Evolutionary conservation across 208 protist genomes (phyloP).

Genomic region (Leishmania braziliensis): DNA sequence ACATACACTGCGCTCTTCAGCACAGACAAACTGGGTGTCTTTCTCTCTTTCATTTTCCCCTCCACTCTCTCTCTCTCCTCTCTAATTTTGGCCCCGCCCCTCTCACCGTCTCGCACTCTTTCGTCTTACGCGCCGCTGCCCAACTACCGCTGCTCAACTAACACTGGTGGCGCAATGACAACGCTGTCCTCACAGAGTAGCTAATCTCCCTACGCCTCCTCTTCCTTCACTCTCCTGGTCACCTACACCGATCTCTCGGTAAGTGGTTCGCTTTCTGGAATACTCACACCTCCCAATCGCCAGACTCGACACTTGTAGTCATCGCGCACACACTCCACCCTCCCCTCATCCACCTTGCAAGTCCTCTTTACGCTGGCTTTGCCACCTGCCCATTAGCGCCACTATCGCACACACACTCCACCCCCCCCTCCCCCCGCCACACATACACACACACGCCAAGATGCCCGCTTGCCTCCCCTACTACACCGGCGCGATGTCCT

Average conservation of each 20-base stretch:
- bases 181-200: background rate
- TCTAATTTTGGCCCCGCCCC: background rate
- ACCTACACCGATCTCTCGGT: background rate
- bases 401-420: background rate
- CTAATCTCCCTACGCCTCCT: background rate
- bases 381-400: background rate
- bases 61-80: background rate
- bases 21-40: background rate
- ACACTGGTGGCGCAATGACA: background rate
- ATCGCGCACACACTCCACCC: background rate
- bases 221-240: background rate
- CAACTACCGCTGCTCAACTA: background rate
- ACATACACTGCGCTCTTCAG: background rate
- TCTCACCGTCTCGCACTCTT: background rate
- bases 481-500: conserved; percentile 34
- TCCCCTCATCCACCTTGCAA: background rate
- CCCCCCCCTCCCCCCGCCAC: background rate
- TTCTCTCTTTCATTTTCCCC: background rate
- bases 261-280: background rate
- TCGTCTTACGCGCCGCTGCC: background rate
- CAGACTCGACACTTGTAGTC: background rate
- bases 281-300: background rate
- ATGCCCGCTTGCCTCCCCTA: conserved; percentile 26
- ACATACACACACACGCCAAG: conserved; percentile 4
- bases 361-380: background rate